phyloP scores from a whole-genome alignment of 192 early-diverging fungal species.

The Radiomyces spectabilis region DNA sequence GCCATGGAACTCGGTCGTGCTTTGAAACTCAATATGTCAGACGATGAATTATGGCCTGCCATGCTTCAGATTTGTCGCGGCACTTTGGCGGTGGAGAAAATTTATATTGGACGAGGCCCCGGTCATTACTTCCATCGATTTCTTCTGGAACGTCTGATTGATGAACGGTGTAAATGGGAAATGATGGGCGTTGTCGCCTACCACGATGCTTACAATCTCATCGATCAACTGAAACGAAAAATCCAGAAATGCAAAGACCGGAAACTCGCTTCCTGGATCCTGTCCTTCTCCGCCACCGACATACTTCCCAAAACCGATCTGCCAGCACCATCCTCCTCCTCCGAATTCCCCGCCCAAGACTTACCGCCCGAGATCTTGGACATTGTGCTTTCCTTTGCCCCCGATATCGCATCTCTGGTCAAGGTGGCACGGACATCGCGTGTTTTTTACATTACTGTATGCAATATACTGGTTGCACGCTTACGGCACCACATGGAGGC shows the following conservation, averaged over 20 bases:
- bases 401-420: conserved; percentile 6
- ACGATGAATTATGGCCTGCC: conserved; percentile 20
- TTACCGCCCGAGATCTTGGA: conserved; percentile 15
- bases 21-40: conserved; percentile 14
- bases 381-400: conserved; percentile 4
- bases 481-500: conserved; percentile 1
- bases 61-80: conserved; percentile 11
- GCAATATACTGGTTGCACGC: conserved; percentile 3
- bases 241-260: conserved; percentile 16
- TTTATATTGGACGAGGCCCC: conserved; percentile 17
- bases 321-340: neutral
- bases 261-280: neutral
- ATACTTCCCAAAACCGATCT: neutral
- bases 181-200: conserved; percentile 4
- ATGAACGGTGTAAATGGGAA: conserved; percentile 13
- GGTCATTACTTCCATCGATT: conserved; percentile 13
- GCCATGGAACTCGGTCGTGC: conserved; percentile 8
- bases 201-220: neutral
- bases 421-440: neutral
- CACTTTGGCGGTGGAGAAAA: conserved; percentile 11
- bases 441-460: conserved; percentile 11
- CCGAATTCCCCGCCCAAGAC: neutral
- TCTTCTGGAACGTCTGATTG: conserved; percentile 10
- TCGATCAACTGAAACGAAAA: conserved; percentile 17
- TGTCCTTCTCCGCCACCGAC: neutral